phyloP scores from a whole-genome alignment of 768 basidiomycete genomes.

The Tulasnella sp. region DNA sequence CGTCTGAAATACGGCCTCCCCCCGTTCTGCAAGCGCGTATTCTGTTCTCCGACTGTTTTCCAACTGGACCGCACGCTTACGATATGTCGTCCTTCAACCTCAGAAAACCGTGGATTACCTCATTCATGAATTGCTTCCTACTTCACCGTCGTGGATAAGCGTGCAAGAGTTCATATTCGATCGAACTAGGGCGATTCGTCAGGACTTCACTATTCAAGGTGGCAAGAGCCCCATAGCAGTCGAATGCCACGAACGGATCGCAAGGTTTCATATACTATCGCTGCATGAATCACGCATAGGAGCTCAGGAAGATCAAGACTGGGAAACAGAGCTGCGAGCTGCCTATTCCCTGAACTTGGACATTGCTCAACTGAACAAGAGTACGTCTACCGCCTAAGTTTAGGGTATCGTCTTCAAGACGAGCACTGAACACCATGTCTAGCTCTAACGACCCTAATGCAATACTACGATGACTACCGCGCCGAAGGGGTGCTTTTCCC shows the following conservation, averaged over 20 bases:
- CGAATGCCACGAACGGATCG: slow-evolving; percentile 86
- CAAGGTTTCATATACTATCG: slow-evolving; percentile 81
- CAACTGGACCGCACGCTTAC: not conserved
- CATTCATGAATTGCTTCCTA: slow-evolving; percentile 65
- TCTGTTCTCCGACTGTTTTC: not conserved
- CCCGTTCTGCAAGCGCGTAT: slow-evolving; percentile 54
- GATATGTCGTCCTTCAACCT: slow-evolving; percentile 15
- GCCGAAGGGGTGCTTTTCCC: slow-evolving; percentile 48
- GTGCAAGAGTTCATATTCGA: slow-evolving; percentile 76
- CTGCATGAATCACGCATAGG: slow-evolving; percentile 34
- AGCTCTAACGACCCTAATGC: slow-evolving; percentile 87
- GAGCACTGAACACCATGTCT: no score
- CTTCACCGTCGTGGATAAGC: slow-evolving; percentile 54
- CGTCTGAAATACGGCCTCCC: slow-evolving; percentile 86
- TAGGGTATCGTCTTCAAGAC: slow-evolving; percentile 1
- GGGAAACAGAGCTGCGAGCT: slow-evolving; percentile 5
- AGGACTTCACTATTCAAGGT: slow-evolving; percentile 91
- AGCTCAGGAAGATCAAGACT: not conserved
- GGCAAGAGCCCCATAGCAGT: slow-evolving; percentile 65
- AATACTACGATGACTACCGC: slow-evolving; percentile 79
- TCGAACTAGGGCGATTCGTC: slow-evolving; percentile 77
- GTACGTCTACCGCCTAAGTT: slow-evolving; percentile 36
- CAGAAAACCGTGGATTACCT: slow-evolving; percentile 87
- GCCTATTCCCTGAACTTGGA: slow-evolving; percentile 35
- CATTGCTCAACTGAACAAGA: slow-evolving; percentile 83